phyloP scores from a whole-genome alignment of 2,329 filamentous ascomycete species.

The Penicillium sp. region DNA sequence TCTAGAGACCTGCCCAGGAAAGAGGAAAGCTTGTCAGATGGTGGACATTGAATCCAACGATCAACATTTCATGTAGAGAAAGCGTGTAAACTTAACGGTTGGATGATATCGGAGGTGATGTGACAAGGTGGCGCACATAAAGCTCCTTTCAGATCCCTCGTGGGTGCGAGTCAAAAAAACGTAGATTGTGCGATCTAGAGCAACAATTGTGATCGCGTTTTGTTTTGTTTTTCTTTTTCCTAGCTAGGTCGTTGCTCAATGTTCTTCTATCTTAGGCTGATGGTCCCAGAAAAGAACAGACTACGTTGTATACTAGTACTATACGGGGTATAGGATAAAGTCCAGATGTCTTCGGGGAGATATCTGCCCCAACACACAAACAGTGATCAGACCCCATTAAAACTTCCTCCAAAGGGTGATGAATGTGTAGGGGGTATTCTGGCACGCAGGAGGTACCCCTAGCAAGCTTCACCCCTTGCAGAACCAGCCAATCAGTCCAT shows the following conservation, averaged over 20 bases:
- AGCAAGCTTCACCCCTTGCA: slow-evolving; percentile 11
- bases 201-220: too few species aligned
- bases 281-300: background rate
- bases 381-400: background rate
- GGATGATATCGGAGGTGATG: background rate
- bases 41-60: background rate
- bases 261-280: background rate
- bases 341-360: background rate
- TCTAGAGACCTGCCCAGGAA: background rate
- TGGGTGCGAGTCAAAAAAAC: background rate
- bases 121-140: background rate
- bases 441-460: slow-evolving; percentile 6
- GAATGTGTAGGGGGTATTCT: background rate
- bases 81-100: background rate
- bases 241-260: background rate
- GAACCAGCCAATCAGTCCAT: background rate
- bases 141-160: background rate
- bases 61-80: background rate
- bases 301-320: background rate
- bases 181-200: background rate
- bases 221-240: too few species aligned
- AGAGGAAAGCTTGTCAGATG: background rate
- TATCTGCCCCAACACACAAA: background rate
- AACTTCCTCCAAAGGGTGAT: background rate
- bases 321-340: background rate